A percentile compares a stretch with the other conserved stretches of the same genome.
These are phyloP conservation scores for Hortiboletus flavorubellus DNA, from an alignment of 768 basidiomycete species.

Conservation along the genomic window DNA sequence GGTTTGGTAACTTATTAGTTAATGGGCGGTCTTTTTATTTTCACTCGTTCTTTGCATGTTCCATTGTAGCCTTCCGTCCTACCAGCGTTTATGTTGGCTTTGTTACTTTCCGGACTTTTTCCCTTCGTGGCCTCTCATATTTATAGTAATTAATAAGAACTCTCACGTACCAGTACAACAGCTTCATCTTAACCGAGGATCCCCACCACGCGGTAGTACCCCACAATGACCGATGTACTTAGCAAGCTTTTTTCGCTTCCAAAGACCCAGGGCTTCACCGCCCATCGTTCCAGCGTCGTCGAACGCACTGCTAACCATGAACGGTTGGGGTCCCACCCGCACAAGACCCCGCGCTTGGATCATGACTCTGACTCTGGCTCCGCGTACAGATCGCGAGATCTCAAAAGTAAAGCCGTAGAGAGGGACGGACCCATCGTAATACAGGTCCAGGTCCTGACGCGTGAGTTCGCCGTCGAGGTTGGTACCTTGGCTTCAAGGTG, in stretches of 20 bases:
- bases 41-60: neutral
- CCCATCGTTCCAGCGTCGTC: conserved; percentile 37
- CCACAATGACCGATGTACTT: conserved; percentile 37
- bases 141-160: too few relatives aligned
- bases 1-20: too few relatives aligned
- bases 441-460: conserved; percentile 41
- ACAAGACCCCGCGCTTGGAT: conserved; percentile 66
- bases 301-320: conserved; percentile 33
- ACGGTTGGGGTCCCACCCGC: conserved; percentile 56
- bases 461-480: conserved; percentile 24
- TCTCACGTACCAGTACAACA: neutral
- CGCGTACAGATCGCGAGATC: conserved; percentile 51
- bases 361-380: conserved; percentile 66
- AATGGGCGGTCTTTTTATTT: too few relatives aligned
- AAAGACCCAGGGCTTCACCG: conserved; percentile 47
- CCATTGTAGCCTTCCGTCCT: neutral
- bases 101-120: neutral
- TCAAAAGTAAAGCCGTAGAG: conserved; percentile 23
- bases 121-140: neutral
- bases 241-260: conserved; percentile 44
- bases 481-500: neutral
- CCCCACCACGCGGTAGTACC: neutral
- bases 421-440: conserved; percentile 44
- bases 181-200: neutral
- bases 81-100: neutral